Conservation (phyloP, 2,329 filamentous ascomycete genomes). For the Pseudogymnoascus sp. region DNA sequence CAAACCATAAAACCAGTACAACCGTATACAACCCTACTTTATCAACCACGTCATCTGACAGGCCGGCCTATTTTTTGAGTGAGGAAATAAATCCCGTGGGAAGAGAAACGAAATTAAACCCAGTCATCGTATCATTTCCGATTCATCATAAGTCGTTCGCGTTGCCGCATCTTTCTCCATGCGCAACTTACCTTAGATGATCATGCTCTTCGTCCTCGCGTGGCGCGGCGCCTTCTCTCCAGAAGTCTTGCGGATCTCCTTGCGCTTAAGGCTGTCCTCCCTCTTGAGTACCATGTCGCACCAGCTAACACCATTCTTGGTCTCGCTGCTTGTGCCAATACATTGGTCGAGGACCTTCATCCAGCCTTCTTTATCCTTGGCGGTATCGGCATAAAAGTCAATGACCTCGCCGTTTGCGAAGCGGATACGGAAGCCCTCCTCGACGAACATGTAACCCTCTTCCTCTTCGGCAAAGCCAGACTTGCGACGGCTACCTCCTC, state of each 20-base stretch:
- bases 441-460: conserved; percentile 99
- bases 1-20: conserved; percentile 5
- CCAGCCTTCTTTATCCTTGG: conserved; percentile 85
- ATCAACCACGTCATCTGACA: conserved; percentile 6
- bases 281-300: conserved; percentile 60
- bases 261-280: conserved; percentile 36
- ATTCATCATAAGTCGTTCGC: conserved; percentile 6
- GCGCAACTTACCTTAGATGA: conserved; percentile 16
- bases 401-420: conserved; percentile 98
- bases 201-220: conserved; percentile 27
- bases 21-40: conserved; percentile 2
- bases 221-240: conserved; percentile 17
- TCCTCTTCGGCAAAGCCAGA: conserved; percentile 97
- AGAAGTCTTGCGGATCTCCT: conserved; percentile 10
- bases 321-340: conserved; percentile 40
- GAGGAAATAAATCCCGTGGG: conserved; percentile 6
- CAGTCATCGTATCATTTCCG: conserved; percentile 8
- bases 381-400: conserved; percentile 92
- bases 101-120: conserved; percentile 8
- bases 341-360: conserved; percentile 80
- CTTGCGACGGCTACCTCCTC: conserved; percentile 72
- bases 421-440: conserved; percentile 96
- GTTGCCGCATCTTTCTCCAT: not conserved
- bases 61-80: conserved; percentile 4
- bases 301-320: conserved; percentile 52